phyloP scores from a whole-genome alignment of 495 filamentous ascomycete species.

The Neurospora tetrasperma region DNA sequence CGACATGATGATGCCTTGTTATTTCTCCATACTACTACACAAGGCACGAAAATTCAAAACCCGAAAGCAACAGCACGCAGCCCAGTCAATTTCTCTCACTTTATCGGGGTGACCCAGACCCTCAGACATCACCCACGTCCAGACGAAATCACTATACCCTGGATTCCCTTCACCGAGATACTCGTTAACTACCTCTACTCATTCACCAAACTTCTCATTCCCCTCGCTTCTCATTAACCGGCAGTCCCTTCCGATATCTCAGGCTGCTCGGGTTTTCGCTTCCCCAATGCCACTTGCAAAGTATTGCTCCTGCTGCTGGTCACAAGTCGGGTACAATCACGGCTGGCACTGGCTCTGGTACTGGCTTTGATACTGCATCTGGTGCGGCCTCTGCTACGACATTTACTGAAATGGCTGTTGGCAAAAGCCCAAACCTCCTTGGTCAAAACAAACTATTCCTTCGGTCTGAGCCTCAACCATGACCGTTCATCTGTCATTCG shows the following conservation, averaged over 20 bases:
- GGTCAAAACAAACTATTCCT: background rate
- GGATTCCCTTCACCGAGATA: no score
- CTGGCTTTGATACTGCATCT: no score
- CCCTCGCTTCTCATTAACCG: no score
- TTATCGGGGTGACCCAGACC: background rate
- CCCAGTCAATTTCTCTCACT: background rate
- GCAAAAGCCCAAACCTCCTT: background rate
- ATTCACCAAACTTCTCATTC: no score
- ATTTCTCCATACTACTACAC: background rate
- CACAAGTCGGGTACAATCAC: no score
- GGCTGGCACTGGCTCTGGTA: no score
- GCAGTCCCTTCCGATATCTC: background rate
- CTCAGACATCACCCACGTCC: background rate
- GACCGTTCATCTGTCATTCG: background rate
- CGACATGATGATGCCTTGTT: background rate
- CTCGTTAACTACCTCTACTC: no score
- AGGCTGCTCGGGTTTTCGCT: background rate
- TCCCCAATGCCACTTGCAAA: background rate
- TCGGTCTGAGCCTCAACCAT: background rate
- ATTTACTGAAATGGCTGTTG: background rate
- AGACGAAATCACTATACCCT: background rate
- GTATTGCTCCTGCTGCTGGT: no score
- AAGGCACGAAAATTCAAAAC: background rate
- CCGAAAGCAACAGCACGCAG: background rate
- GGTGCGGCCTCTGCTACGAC: background rate